Evolutionary conservation across 495 filamentous ascomycete genomes (phyloP), one percentile per base, ranked within the genome.

Genomic region (Penicillium canescens): DNA sequence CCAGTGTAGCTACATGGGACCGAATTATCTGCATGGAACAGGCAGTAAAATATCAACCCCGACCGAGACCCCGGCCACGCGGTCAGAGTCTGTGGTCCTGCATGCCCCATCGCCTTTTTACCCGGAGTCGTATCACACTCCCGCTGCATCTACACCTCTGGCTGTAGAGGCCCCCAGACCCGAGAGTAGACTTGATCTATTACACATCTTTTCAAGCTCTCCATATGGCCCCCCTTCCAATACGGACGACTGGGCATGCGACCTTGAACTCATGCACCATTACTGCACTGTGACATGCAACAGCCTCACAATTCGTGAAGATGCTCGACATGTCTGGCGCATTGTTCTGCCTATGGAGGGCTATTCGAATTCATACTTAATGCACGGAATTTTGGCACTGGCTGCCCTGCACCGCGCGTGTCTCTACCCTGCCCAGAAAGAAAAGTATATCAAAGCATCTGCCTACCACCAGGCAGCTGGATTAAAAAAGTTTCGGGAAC

Each of bases 361-460:
- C 5, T 70, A 74, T 42, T 33, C 59, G 1, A 69, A 74, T 41
- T 57, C 59, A 14, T 76, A 71, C 46, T 46, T 76, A 16, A 71
- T 75, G 69, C 69, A 75, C 33, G 73, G 73, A 31, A 54, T 76
- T 16, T 56, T 76, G 14, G 72, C 73, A 9, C 55, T 76, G 9
- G 62, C 73, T 9, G 71, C 73, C 13, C 46, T 73, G 13, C 73
- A 76, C 34, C 62, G 75, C n/a, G 53, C 61, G 14, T 60, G 61
- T 41, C 51, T 66, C 8, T 54, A 45, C 21, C 49, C 57, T 20
- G 38, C 46, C 0, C 44, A 56, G 31, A 49, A 47, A 46, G 51
- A 57, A 8, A 46, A 42, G 13, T 54, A 62, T 63, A 66, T 36
- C 62, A 76, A 64, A 55, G 69, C 56, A 2, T 54, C 54, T 46